A percentile compares a stretch with the other conserved stretches of the same genome.
phyloP scores from a whole-genome alignment of 192 early-diverging fungal species.

The Coemansia sp. region DNA sequence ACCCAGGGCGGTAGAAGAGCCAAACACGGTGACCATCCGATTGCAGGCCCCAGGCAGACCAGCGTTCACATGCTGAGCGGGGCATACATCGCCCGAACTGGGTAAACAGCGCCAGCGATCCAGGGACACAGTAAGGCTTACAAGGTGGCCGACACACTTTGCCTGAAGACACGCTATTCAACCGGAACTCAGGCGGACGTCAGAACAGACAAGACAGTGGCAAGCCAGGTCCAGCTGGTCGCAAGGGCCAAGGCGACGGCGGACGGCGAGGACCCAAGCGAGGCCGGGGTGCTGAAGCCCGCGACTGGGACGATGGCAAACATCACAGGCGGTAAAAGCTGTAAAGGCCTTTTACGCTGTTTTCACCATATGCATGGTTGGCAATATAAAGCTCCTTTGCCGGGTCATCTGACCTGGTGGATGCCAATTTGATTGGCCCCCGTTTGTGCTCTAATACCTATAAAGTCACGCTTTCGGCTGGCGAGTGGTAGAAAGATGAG shows the following conservation, averaged over 20 bases:
- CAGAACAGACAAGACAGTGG: slow-evolving; percentile 16
- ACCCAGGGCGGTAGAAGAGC: neutral
- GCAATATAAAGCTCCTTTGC: neutral
- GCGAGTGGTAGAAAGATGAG: slow-evolving; percentile 1
- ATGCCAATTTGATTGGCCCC: slow-evolving; percentile 7
- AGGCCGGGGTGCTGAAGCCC: slow-evolving; percentile 18
- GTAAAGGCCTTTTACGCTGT: neutral
- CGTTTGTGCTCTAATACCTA: neutral
- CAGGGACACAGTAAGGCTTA: neutral
- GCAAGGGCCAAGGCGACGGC: slow-evolving; percentile 20
- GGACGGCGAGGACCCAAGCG: slow-evolving; percentile 31
- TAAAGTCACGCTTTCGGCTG: neutral
- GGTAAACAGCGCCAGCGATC: slow-evolving; percentile 6
- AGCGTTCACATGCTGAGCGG: slow-evolving; percentile 9
- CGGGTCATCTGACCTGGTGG: slow-evolving; percentile 9
- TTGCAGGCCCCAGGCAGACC: neutral
- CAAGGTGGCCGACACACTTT: slow-evolving; percentile 3
- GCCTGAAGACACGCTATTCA: neutral
- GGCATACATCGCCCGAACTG: slow-evolving; percentile 15
- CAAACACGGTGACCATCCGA: neutral
- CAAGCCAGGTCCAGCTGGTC: neutral
- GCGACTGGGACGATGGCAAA: slow-evolving; percentile 36
- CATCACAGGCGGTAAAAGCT: slow-evolving; percentile 19
- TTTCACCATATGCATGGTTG: neutral
- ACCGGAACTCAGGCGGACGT: slow-evolving; percentile 13